Conservation (phyloP, 73 alveolate species). For the Halteria grandinella region DNA sequence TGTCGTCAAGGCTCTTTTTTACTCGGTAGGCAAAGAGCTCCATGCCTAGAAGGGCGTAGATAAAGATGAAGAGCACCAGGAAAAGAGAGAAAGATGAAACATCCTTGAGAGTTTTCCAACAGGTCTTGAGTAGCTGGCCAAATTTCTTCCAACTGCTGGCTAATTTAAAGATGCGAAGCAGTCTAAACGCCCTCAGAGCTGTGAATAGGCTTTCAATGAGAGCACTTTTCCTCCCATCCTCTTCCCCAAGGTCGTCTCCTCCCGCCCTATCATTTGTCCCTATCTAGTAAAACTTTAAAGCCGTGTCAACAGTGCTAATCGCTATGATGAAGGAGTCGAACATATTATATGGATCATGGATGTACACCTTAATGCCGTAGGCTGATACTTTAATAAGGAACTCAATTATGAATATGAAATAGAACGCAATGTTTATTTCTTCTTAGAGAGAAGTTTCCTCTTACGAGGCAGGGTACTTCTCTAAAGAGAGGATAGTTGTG, state of each 20-base stretch:
- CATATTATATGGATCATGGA: background rate
- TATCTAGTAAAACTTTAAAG: background rate
- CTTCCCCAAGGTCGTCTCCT: too few species aligned
- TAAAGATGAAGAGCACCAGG: constrained; percentile 59
- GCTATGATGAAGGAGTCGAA: constrained; percentile 50
- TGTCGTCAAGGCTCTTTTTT: constrained; percentile 7
- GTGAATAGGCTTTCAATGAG: too few species aligned
- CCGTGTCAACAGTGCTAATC: constrained; percentile 30
- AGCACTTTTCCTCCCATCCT: too few species aligned
- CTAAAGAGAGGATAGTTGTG: constrained; percentile 24
- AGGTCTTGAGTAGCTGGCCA: constrained; percentile 22
- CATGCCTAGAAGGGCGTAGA: constrained; percentile 67
- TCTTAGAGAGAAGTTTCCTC: background rate
- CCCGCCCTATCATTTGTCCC: background rate
- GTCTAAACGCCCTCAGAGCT: constrained; percentile 59
- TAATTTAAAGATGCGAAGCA: constrained; percentile 43
- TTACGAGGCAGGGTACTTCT: constrained; percentile 60
- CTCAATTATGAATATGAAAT: constrained; percentile 31
- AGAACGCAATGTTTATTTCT: constrained; percentile 2
- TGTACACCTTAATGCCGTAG: background rate
- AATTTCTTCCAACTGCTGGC: constrained; percentile 50
- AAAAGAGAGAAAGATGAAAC: constrained; percentile 34
- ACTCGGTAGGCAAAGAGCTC: constrained; percentile 65
- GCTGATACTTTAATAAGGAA: constrained; percentile 44
- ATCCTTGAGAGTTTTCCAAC: constrained; percentile 49